Evolutionary conservation across 164 flowering plant species (phyloP), one percentile per base, ranked within the genome.

Genomic region (Platanus orientalis): DNA sequence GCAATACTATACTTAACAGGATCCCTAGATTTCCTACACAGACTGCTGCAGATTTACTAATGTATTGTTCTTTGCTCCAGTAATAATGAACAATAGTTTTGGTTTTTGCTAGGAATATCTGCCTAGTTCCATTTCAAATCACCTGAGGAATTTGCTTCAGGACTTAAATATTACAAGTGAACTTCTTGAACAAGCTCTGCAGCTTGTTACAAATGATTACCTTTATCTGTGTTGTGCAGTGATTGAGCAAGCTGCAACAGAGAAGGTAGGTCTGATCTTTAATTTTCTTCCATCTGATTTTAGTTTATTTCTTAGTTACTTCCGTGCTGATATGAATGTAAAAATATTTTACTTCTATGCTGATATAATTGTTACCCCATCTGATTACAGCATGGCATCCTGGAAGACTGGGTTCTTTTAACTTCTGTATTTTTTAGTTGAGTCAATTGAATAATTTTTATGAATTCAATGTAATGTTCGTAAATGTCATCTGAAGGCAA

Each of bases 181-280:
- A 6, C 68, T 85, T 27, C 78, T 90, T 27, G 97, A 90, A 65
- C 87, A 84, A 71, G 85, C 90, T 52, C 84, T 92, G 17, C 94
- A 79, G 51, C 83, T 87, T 75, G 90, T 80, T 61, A 92, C 94
- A 26, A 95, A 95, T 82, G 99, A 95, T 68, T 92, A 95, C 71
- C 92, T 95, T 67, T 97, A 95, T 71, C 78, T 92, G 73, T 96
- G 96, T 36, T 95, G 99, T 79, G 97, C 94, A 6, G 69, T 82
- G 32, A 90, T 95, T 77, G 99, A 95, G 70, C 89, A 90, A 72
- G 92, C 94, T 71, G 99, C 99, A 13, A 83, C 92, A 0, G 97
- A 88, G 61, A 92, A 85, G 97, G 99, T 95, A 57, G 47, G 62
- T 30, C 30, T 52, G 7, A 32, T 14, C 53, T 50, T 36, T 21